phyloP scores from a whole-genome alignment of 2,329 filamentous ascomycete species.

The Fusarium nygamai region DNA sequence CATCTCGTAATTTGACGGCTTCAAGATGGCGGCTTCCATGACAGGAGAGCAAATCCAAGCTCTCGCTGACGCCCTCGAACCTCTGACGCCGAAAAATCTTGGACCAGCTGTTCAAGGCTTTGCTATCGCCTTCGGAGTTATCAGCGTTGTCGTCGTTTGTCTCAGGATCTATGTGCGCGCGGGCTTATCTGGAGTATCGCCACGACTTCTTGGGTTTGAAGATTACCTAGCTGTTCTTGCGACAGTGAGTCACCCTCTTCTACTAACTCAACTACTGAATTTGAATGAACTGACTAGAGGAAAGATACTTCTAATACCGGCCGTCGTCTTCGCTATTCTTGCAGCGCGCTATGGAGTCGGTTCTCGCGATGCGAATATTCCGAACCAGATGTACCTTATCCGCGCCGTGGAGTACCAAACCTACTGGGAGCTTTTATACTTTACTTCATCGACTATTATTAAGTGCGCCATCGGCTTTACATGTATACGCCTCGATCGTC shows the following conservation, averaged over 20 bases:
- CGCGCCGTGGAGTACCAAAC: constrained; percentile 15
- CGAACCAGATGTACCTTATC: not conserved
- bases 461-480: constrained; percentile 7
- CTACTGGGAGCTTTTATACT: constrained; percentile 13
- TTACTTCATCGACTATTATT: constrained; percentile 1
- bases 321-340: constrained; percentile 1
- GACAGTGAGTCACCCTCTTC: not conserved
- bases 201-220: not conserved
- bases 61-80: not conserved
- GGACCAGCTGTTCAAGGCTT: constrained; percentile 5
- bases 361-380: constrained; percentile 1
- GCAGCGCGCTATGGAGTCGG: constrained; percentile 11
- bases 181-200: not conserved
- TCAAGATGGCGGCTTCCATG: not conserved
- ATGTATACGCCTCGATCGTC: not conserved
- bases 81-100: not conserved
- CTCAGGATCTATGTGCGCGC: constrained; percentile 17
- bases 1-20: not conserved
- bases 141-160: not conserved
- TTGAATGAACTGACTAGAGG: not conserved
- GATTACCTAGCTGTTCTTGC: constrained; percentile 5
- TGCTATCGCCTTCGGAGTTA: not conserved
- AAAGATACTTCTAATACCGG: not conserved
- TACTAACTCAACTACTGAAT: accelerated
- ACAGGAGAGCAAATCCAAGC: constrained; percentile 13